Evolutionary conservation across 495 filamentous ascomycete genomes (phyloP).

Genomic region (Penicillium desertorum): DNA sequence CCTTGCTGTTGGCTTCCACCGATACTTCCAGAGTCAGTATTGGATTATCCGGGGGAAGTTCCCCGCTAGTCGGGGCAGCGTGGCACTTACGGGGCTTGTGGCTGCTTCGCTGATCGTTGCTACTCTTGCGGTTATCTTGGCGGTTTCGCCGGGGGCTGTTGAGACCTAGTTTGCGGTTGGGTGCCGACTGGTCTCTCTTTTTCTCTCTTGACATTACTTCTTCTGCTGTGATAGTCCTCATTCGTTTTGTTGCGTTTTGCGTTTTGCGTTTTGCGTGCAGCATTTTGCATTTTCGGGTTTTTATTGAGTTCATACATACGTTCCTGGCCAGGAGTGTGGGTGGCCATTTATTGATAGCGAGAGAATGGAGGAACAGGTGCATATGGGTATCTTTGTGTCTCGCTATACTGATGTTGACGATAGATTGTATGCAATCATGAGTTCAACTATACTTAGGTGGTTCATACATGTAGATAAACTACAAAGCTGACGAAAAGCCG

Average conservation of each 20-base stretch:
- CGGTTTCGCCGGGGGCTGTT: slow-evolving; percentile 57
- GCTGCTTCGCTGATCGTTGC: slow-evolving; percentile 69
- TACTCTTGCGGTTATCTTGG: slow-evolving; percentile 67
- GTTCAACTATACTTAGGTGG: background rate
- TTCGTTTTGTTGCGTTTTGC: background rate
- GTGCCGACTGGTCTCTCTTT: background rate
- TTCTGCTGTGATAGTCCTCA: background rate
- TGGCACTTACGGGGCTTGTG: slow-evolving; percentile 72
- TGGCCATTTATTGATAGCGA: background rate
- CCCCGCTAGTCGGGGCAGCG: slow-evolving; percentile 83
- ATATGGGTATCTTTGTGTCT: background rate
- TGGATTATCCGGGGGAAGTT: slow-evolving; percentile 95
- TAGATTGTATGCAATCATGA: slow-evolving; percentile 2
- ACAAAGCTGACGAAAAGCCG: background rate
- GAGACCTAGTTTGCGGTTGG: slow-evolving; percentile 31
- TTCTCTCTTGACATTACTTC: background rate
- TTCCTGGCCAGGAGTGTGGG: background rate
- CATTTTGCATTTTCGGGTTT: slow-evolving; percentile 5
- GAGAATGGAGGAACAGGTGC: background rate
- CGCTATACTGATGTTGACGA: background rate
- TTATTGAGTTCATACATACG: background rate
- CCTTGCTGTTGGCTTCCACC: slow-evolving; percentile 76
- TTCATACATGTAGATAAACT: background rate
- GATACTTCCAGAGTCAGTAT: slow-evolving; percentile 66
- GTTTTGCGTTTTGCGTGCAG: slow-evolving; percentile 3